Evolutionary conservation across 495 filamentous ascomycete genomes (phyloP).

Genomic region (Xylaria grammica): DNA sequence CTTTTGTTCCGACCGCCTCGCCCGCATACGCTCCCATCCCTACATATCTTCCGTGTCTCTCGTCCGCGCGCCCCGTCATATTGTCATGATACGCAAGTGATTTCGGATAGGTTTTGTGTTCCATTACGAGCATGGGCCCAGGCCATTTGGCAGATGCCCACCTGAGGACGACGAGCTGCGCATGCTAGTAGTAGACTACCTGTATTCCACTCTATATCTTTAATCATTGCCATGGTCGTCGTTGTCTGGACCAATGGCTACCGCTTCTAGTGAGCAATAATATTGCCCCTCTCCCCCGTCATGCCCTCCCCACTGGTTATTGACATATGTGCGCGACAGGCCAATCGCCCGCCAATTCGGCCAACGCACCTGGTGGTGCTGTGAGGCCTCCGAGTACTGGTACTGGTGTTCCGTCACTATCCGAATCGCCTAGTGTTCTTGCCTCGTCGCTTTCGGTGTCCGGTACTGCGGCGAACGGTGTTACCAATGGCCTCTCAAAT

Average conservation of each 20-base stretch:
- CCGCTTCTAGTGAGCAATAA: slow-evolving; percentile 34
- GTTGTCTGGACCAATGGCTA: slow-evolving; percentile 38
- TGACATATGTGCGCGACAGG: slow-evolving; percentile 33
- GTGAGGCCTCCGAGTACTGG: slow-evolving; percentile 25
- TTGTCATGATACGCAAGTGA: slow-evolving; percentile 22
- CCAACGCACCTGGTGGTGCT: slow-evolving; percentile 31
- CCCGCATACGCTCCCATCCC: not conserved
- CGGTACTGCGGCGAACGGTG: slow-evolving; percentile 27
- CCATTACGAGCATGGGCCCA: slow-evolving; percentile 20
- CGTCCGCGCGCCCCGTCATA: slow-evolving; percentile 1
- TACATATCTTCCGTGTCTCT: not conserved
- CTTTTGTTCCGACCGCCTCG: not conserved
- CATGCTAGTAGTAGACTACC: slow-evolving; percentile 13
- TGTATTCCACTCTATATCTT: slow-evolving; percentile 4
- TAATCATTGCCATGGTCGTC: slow-evolving; percentile 37
- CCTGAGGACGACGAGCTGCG: slow-evolving; percentile 12
- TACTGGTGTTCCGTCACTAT: slow-evolving; percentile 21
- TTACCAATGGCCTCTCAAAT: slow-evolving; percentile 28
- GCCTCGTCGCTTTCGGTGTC: slow-evolving; percentile 29
- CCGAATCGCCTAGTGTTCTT: slow-evolving; percentile 31
- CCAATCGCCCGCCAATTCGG: slow-evolving; percentile 38
- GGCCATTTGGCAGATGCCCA: slow-evolving; percentile 18
- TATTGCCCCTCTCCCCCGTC: slow-evolving; percentile 5
- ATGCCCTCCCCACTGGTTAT: slow-evolving; percentile 10
- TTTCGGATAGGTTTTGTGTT: slow-evolving; percentile 8